Evolutionary conservation across 257 asterid genomes (phyloP).

Genomic region (Catharanthus roseus): DNA sequence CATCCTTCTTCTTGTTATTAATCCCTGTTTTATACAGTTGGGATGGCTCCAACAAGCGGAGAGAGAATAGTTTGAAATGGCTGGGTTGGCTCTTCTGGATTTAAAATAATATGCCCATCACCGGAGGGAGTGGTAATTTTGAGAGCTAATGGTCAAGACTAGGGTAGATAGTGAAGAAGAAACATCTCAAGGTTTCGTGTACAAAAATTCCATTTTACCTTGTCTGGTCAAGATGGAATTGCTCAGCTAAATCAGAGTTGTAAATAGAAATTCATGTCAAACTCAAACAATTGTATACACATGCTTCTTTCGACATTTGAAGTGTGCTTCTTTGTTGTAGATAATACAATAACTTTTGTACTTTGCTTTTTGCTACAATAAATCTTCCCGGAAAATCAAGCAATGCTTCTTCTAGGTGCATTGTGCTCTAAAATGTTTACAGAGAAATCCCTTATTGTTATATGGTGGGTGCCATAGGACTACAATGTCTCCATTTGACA

Average conservation of each 20-base stretch:
- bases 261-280: conserved; percentile 7
- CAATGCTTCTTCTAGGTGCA: background rate
- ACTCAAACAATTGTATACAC: background rate
- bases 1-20: conserved; percentile 4
- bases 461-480: too few species aligned
- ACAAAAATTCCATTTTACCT: background rate
- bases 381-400: background rate
- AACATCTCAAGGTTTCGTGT: background rate
- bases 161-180: conserved; percentile 10
- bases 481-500: background rate
- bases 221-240: background rate
- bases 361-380: background rate
- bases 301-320: background rate
- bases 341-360: background rate
- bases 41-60: conserved; percentile 32
- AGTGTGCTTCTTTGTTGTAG: background rate
- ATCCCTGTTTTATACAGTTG: conserved; percentile 17
- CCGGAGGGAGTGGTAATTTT: conserved; percentile 10
- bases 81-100: conserved; percentile 10
- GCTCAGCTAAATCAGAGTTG: background rate
- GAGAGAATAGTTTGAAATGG: conserved; percentile 12
- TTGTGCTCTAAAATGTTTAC: background rate
- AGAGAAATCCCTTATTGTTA: background rate
- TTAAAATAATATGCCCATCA: conserved; percentile 3
- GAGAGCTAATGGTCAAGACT: conserved; percentile 1